Evolutionary conservation across 1,284 basidiomycete species (phyloP).

Genomic region (Polyporus tsugae): DNA sequence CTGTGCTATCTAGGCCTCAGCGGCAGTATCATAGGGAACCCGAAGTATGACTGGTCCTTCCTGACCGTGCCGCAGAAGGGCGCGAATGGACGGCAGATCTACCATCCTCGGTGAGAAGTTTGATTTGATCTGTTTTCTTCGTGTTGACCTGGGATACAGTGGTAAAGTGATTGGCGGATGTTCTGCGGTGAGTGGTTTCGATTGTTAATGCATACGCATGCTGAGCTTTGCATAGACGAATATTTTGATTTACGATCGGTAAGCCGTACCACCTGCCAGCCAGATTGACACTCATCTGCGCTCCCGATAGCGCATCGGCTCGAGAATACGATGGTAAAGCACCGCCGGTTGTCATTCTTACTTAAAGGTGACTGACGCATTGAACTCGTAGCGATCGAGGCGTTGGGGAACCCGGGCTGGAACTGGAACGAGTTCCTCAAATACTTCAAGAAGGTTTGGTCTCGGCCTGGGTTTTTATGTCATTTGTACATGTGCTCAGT

Average conservation of each 20-base stretch:
- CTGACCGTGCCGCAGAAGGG: slow-evolving; percentile 24
- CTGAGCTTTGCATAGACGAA: not conserved
- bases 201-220: not conserved
- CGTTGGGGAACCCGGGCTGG: slow-evolving; percentile 38
- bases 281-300: not conserved
- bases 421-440: slow-evolving; percentile 36
- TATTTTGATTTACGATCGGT: not conserved
- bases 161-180: not conserved
- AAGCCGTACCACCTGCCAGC: not conserved
- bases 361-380: slow-evolving; percentile 12
- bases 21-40: slow-evolving; percentile 15
- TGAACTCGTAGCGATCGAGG: slow-evolving; percentile 28
- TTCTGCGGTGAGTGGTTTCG: not conserved
- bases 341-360: not conserved
- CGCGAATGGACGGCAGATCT: slow-evolving; percentile 17
- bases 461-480: not conserved
- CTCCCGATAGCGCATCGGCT: not conserved
- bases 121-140: slow-evolving; percentile 2
- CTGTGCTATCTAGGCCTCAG: slow-evolving; percentile 5
- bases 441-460: slow-evolving; percentile 27
- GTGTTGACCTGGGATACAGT: not conserved
- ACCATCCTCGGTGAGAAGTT: slow-evolving; percentile 8
- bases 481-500: not conserved
- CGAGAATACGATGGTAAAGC: not conserved
- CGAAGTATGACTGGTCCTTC: slow-evolving; percentile 33